These are phyloP conservation scores for Silene noctiflora DNA, from an alignment of 179 eudicot species.

Conservation along the genomic window DNA sequence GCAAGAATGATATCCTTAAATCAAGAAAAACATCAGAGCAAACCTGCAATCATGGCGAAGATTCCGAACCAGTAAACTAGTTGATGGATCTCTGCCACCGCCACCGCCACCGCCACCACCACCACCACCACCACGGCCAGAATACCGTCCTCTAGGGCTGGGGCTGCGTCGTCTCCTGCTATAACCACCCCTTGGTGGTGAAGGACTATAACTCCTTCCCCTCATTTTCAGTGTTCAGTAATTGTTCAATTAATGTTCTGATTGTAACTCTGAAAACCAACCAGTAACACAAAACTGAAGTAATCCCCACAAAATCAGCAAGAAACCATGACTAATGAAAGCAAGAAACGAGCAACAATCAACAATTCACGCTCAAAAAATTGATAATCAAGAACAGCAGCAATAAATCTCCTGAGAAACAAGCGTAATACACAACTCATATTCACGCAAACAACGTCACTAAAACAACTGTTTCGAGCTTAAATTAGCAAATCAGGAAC, in stretches of 20 bases:
- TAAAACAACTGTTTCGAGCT: too few relatives aligned
- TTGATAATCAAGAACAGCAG: too few relatives aligned
- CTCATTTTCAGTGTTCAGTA: slow-evolving; percentile 40
- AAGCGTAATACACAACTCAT: too few relatives aligned
- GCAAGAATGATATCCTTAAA: neutral
- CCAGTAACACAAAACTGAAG: neutral
- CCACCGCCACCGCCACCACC: neutral
- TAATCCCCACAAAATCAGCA: neutral
- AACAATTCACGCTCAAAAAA: too few relatives aligned
- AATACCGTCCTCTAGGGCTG: slow-evolving; percentile 64
- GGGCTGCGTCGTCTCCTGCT: slow-evolving; percentile 71
- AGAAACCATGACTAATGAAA: too few relatives aligned
- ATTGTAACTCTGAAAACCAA: neutral
- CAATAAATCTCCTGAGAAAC: too few relatives aligned
- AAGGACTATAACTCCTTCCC: slow-evolving; percentile 86
- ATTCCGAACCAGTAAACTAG: slow-evolving; percentile 85
- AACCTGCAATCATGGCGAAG: slow-evolving; percentile 88
- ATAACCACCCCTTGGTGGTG: slow-evolving; percentile 71
- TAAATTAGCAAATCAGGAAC: too few relatives aligned
- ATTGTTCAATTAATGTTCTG: neutral
- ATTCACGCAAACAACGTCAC: too few relatives aligned
- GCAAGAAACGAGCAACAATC: too few relatives aligned
- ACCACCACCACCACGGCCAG: slow-evolving; percentile 34
- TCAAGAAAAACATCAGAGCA: neutral
- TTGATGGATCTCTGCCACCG: slow-evolving; percentile 53